A percentile compares a stretch with the other conserved stretches of the same genome.
Evolutionary conservation across 805 yeast species (phyloP).

Genomic region (Kazachstania kunashirensis): DNA sequence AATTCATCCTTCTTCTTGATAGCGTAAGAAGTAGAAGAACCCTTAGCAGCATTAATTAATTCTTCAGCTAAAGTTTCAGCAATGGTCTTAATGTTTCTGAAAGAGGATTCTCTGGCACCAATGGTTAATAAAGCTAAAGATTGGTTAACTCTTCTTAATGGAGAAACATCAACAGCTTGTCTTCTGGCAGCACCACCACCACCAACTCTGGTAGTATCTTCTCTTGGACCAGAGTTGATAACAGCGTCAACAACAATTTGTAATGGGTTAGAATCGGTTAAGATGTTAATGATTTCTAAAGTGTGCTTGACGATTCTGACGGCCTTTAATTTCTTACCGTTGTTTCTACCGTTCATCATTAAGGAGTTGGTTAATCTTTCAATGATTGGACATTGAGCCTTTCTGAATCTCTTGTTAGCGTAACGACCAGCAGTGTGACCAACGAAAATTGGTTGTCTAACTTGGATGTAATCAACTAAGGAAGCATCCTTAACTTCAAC

Average conservation of each 20-base stretch:
- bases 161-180: slow-evolving; percentile 99
- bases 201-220: slow-evolving; percentile 99
- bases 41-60: slow-evolving; percentile 99
- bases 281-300: slow-evolving; percentile 90
- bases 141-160: slow-evolving; percentile 99
- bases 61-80: slow-evolving; percentile 99
- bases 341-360: slow-evolving; percentile 99
- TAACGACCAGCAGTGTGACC: slow-evolving; percentile 99
- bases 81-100: slow-evolving; percentile 99
- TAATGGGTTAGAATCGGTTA: slow-evolving; percentile 98
- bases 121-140: slow-evolving; percentile 95
- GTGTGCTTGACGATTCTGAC: slow-evolving; percentile 99
- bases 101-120: slow-evolving; percentile 99
- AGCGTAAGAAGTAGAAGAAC: slow-evolving; percentile 99
- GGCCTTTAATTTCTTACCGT: slow-evolving; percentile 99
- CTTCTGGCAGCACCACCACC: slow-evolving; percentile 99
- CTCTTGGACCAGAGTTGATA: slow-evolving; percentile 99
- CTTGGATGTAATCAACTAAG: slow-evolving; percentile 95
- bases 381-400: slow-evolving; percentile 98
- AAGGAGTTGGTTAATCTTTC: slow-evolving; percentile 99
- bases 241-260: slow-evolving; percentile 99
- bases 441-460: slow-evolving; percentile 94
- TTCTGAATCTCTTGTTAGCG: slow-evolving; percentile 99
- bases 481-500: slow-evolving; percentile 97
- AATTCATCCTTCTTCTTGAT: slow-evolving; percentile 99